A percentile compares a stretch with the other conserved stretches of the same genome.
Evolutionary conservation across 2,329 filamentous ascomycete genomes (phyloP).

Genomic region (Gnomoniopsis sp.): DNA sequence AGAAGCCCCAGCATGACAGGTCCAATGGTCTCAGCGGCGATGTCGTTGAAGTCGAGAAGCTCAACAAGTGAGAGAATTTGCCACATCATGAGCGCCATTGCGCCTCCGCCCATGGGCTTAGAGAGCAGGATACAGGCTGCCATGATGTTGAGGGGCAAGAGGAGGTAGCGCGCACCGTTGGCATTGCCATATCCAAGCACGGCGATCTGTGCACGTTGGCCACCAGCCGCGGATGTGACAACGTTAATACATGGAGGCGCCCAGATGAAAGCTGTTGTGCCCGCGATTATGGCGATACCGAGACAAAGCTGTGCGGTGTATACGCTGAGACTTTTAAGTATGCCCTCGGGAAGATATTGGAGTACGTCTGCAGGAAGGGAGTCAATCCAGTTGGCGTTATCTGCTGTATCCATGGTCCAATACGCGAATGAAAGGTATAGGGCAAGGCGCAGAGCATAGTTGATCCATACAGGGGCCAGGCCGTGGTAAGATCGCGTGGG

Average conservation of each 20-base stretch:
- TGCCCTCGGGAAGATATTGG: slow-evolving; percentile 60
- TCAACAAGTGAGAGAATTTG: slow-evolving; percentile 79
- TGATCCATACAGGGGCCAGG: slow-evolving; percentile 80
- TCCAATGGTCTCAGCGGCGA: slow-evolving; percentile 70
- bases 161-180: slow-evolving; percentile 85
- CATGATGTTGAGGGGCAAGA: slow-evolving; percentile 76
- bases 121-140: slow-evolving; percentile 76
- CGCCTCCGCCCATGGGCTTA: slow-evolving; percentile 90
- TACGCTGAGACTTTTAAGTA: slow-evolving; percentile 71
- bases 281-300: slow-evolving; percentile 76
- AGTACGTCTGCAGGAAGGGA: slow-evolving; percentile 55
- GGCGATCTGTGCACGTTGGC: slow-evolving; percentile 57
- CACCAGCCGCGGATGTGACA: slow-evolving; percentile 43
- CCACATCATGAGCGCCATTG: slow-evolving; percentile 78
- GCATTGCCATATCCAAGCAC: slow-evolving; percentile 90
- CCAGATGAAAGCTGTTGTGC: slow-evolving; percentile 81
- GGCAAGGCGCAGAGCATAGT: slow-evolving; percentile 71
- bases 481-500: slow-evolving; percentile 87
- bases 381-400: slow-evolving; percentile 78
- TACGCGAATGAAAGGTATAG: slow-evolving; percentile 75
- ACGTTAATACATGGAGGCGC: slow-evolving; percentile 81
- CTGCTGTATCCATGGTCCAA: slow-evolving; percentile 86
- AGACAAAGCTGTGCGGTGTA: slow-evolving; percentile 78
- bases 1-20: slow-evolving; percentile 83
- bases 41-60: slow-evolving; percentile 56